These are phyloP conservation scores for Pisolithus orientalis DNA, from an alignment of 768 basidiomycete species.

Conservation along the genomic window DNA sequence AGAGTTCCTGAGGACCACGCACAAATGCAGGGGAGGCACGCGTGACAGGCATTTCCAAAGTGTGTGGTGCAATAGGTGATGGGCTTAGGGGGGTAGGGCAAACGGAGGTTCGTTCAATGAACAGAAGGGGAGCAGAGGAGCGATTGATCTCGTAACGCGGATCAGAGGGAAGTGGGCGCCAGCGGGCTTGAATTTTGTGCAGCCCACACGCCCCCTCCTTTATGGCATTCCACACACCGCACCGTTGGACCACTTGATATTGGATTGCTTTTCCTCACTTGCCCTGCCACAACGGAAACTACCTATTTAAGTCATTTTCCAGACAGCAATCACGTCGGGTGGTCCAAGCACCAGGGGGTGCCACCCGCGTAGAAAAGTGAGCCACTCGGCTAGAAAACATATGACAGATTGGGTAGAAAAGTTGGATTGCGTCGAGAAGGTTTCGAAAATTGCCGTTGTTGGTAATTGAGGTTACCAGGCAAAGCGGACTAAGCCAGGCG, in stretches of 20 bases:
- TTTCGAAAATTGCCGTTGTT: conserved; percentile 6
- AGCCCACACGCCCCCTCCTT: conserved; percentile 10
- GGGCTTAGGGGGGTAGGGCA: neutral
- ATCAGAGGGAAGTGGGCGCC: neutral
- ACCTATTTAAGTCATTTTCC: conserved; percentile 12
- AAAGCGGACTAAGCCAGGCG: no score
- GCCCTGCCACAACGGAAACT: conserved; percentile 15
- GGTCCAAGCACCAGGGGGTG: conserved; percentile 12
- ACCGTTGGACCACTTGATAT: conserved; percentile 7
- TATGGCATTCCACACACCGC: conserved; percentile 12
- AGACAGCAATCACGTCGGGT: conserved; percentile 13
- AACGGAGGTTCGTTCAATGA: neutral
- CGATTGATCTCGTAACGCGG: neutral
- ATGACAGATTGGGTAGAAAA: conserved; percentile 6
- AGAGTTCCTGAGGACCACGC: neutral
- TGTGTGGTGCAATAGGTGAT: neutral
- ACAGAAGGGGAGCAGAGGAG: neutral
- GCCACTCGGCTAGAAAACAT: conserved; percentile 19
- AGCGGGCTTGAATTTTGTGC: neutral
- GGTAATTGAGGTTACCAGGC: neutral
- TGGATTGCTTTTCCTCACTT: conserved; percentile 22
- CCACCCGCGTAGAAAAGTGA: conserved; percentile 13
- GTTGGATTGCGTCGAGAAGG: conserved; percentile 19
- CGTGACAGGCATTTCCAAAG: conserved; percentile 4
- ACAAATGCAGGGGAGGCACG: conserved; percentile 3